Percentiles rank a stretch among this genome's conserved stretches.
Evolutionary conservation across 495 filamentous ascomycete genomes (phyloP).

Genomic region (Stereocaulon alpinum): DNA sequence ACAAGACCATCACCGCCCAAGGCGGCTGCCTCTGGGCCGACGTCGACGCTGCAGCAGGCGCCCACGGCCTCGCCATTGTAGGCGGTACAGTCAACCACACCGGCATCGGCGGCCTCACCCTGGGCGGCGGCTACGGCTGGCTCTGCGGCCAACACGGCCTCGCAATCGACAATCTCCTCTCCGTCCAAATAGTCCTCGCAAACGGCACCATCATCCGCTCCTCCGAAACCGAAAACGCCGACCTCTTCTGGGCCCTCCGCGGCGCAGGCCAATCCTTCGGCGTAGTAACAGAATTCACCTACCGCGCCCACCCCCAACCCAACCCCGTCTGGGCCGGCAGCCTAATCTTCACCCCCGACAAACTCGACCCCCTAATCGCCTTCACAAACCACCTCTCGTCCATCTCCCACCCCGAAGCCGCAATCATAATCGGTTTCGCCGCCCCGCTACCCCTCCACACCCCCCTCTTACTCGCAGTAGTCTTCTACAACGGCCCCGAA

Average conservation of each 20-base stretch:
- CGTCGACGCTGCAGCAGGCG: conserved; percentile 41
- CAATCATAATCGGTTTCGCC: conserved; percentile 29
- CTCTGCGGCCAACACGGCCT: conserved; percentile 41
- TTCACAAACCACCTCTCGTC: not conserved
- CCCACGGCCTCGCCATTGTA: conserved; percentile 43
- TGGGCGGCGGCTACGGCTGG: conserved; percentile 49
- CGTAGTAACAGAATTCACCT: conserved; percentile 38
- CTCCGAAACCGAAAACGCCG: conserved; percentile 30
- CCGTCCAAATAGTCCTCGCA: conserved; percentile 40
- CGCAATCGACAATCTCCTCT: conserved; percentile 42
- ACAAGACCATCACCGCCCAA: conserved; percentile 38
- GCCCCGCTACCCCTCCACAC: conserved; percentile 24
- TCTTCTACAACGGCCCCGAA: conserved; percentile 43
- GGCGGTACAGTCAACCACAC: conserved; percentile 52
- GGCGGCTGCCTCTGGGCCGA: conserved; percentile 48
- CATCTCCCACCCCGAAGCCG: conserved; percentile 32
- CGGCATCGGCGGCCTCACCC: conserved; percentile 47
- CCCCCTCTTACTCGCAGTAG: conserved; percentile 31
- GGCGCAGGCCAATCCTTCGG: conserved; percentile 41
- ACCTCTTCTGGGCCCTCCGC: conserved; percentile 41
- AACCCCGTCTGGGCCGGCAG: conserved; percentile 38
- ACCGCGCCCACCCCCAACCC: conserved; percentile 34
- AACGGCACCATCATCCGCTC: conserved; percentile 36
- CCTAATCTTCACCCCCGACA: conserved; percentile 30
- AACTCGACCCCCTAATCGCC: not conserved